Evolutionary conservation across 164 flowering plant species (phyloP), one percentile per base, ranked within the genome.

Genomic region (Brasenia schreberi): DNA sequence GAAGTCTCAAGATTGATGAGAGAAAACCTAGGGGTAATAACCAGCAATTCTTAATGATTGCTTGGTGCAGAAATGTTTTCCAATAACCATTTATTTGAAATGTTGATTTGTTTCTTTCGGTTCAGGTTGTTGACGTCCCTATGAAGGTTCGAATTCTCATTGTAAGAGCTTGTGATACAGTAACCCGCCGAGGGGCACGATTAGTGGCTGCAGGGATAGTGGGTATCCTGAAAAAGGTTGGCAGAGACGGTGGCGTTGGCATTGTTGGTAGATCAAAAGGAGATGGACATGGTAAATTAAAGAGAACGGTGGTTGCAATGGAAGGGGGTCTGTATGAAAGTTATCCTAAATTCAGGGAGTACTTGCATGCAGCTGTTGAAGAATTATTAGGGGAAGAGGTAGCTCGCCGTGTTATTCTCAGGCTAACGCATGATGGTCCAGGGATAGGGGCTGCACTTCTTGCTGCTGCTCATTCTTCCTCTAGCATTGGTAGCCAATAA

Each of bases 151-250:
- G 98, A 39, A 88, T 77, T 71, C 81, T 93, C 23, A 73, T 93
- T 14, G 92, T 93, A 11, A 90, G 83, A 65, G 79, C 86, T 59
- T 90, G 98, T 61, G 97, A 90, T 63, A 78, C 82, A 23, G 92
- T 93, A 19, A 83, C 96, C 5, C 81, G 88, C 17, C 77, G 97
- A 70, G 97, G 96, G 64, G 98, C 96, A 19, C 77, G 97, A 42
- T 68, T 90, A 66, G 97, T 85, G 52, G 98, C 98, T 59, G 98
- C 98, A 6, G 98, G 96, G 18, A 84, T 93, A 66, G 96, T 84
- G 33, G 98, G 97, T 18, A 87, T 93, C 67, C 72, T 90, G 75
- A 93, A 93, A 80, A 93, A 93, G 82, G 83, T 90, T n/a, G 97
- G 98, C 5, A 79, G 98, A 67, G 98, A 93, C 71, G 96, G 97